Base-by-base conservation (phyloP, 306 rosid species). In the Elaeagnus macrophylla region DNA sequence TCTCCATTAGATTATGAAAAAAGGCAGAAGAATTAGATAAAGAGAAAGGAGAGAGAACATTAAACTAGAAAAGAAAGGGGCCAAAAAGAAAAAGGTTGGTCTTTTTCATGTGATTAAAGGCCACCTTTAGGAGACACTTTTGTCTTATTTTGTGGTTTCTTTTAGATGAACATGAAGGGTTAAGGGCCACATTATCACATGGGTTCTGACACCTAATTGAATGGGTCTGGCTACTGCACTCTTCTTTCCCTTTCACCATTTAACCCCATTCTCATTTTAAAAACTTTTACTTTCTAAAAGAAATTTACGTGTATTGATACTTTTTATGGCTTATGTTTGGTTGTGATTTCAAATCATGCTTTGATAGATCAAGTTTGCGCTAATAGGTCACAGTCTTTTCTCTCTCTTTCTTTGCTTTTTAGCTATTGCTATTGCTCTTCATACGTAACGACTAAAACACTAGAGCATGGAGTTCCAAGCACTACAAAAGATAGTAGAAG, bases 71-170 rank as follows among this genome's bases (percentile, higher is more conserved):
- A 43, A 43, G 13, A 12, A 12, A 45, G 16, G 36, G 39, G 17
- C 12, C 5, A 4, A 9, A 12, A 15, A 48, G 25, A 61, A n/a
- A 42, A 48, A 56, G 40, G 58, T 39, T 51, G 9, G 46, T 42
- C 12, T 54, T 39, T 54, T 55, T 66, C 64, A 50, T 56, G 59
- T 62, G 75, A 50, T 37, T 19, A 56, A 69, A 69, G 74, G 68
- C 59, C 5, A 54, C 36, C 73, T 68, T 56, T 56, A 38, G 25
- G 52, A 65, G 65, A 57, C 75, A 53, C 53, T 63, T 67, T 71
- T 75, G 84, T 71, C 84, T 64, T 66, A 61, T 55, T 71, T 60
- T 79, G 75, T 62, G 64, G 45, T 62, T 62, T 62, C 54, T 37
- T 44, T 41, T 15, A 62, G 63, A 67, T 61, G 75, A 69, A 57